Evolutionary conservation across 257 asterid genomes (phyloP).

Genomic region (Petunia secreta): DNA sequence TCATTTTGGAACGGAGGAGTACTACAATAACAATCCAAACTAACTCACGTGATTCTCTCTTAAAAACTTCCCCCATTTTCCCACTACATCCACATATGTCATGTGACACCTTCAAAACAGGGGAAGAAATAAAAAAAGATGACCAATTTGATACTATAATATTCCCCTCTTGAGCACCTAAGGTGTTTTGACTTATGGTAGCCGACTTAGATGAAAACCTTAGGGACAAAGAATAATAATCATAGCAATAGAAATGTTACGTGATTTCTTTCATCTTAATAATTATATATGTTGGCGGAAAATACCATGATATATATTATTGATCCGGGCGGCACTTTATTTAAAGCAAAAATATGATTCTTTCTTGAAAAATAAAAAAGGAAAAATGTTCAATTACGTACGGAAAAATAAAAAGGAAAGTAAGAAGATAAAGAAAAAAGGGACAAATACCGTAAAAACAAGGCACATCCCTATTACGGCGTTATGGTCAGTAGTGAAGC

Average conservation of each 20-base stretch:
- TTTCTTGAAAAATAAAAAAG: not conserved
- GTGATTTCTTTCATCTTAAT: not conserved
- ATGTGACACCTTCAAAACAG: constrained; percentile 12
- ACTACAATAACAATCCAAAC: not conserved
- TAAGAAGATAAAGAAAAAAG: not conserved
- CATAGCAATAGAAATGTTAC: not conserved
- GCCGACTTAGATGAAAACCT: no score
- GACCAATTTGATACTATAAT: not conserved
- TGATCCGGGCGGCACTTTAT: not conserved
- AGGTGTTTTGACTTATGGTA: not conserved
- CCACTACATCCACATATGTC: not conserved
- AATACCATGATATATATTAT: no score
- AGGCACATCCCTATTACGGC: constrained; percentile 16
- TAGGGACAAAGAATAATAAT: no score
- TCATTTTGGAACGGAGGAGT: no score
- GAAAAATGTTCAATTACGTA: not conserved
- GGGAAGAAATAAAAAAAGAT: not conserved
- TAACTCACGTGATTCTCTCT: constrained; percentile 12
- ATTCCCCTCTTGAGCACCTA: not conserved
- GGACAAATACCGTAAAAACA: not conserved
- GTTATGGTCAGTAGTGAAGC: not conserved
- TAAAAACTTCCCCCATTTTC: not conserved
- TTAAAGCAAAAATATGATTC: no score
- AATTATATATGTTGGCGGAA: no score
- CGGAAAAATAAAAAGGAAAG: no score